Conservation (phyloP, 805 yeast genomes). For the Yamadazyma kitorensis region DNA sequence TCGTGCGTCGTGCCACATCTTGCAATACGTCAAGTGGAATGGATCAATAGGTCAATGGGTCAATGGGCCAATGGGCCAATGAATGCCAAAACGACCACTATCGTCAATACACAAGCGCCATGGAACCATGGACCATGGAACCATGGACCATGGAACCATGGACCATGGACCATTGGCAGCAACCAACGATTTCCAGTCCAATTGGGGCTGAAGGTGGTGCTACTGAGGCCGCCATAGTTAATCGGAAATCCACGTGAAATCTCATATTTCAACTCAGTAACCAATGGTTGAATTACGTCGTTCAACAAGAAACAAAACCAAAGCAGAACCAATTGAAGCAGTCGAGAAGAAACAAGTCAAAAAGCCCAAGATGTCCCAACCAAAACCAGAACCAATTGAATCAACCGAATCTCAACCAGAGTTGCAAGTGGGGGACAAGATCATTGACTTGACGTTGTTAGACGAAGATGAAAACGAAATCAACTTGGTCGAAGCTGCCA, state of each 20-base stretch:
- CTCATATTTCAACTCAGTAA: slow-evolving; percentile 2
- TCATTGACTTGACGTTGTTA: slow-evolving; percentile 61
- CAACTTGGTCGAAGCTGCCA: slow-evolving; percentile 27
- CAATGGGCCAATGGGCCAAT: too few species aligned
- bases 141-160: too few species aligned
- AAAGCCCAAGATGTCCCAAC: slow-evolving; percentile 6
- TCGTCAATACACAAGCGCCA: too few species aligned
- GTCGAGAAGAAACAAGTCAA: slow-evolving; percentile 4
- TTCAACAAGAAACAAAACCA: slow-evolving; percentile 27
- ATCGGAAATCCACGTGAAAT: slow-evolving; percentile 1
- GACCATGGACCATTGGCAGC: too few species aligned
- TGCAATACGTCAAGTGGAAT: too few species aligned
- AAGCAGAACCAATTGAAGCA: slow-evolving; percentile 13
- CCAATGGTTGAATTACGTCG: slow-evolving; percentile 39
- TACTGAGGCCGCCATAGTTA: too few species aligned
- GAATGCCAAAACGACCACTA: too few species aligned
- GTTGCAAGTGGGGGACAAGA: slow-evolving; percentile 54
- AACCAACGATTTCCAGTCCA: too few species aligned
- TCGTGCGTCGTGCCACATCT: too few species aligned
- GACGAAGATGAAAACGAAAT: slow-evolving; percentile 70
- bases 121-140: too few species aligned
- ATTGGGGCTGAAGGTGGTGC: too few species aligned
- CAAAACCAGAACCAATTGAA: slow-evolving; percentile 1
- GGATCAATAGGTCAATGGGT: too few species aligned
- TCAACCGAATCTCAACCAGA: slow-evolving; percentile 13